Percentiles rank a stretch among this genome's conserved stretches.
Conservation (phyloP, 2,329 filamentous ascomycete species). For the Microdochium paspali region DNA sequence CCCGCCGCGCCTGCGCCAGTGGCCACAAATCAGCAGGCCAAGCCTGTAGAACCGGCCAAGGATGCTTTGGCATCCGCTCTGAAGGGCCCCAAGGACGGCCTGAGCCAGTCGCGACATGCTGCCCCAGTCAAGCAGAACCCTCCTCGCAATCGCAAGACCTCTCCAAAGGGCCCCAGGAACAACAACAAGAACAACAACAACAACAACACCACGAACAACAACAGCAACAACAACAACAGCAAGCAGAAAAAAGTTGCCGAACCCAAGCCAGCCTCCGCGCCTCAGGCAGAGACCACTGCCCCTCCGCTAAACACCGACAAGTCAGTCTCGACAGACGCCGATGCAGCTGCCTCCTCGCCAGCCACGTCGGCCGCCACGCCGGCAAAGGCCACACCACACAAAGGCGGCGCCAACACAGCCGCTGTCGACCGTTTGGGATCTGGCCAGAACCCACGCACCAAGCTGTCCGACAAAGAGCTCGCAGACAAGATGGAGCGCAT, state of each 20-base stretch:
- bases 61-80: slow-evolving; percentile 9
- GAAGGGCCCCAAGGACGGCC: slow-evolving; percentile 1
- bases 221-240: slow-evolving; percentile 2
- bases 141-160: not conserved
- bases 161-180: not conserved
- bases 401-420: slow-evolving; percentile 23
- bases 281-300: not conserved
- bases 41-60: slow-evolving; percentile 3
- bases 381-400: not conserved
- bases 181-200: slow-evolving; percentile 2
- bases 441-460: slow-evolving; percentile 49
- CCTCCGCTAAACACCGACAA: not conserved
- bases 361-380: not conserved
- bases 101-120: slow-evolving; percentile 2
- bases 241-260: not conserved
- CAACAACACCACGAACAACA: slow-evolving; percentile 2
- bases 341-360: not conserved
- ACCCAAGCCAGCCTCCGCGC: not conserved
- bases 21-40: slow-evolving; percentile 2
- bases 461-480: slow-evolving; percentile 50
- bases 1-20: slow-evolving; percentile 1
- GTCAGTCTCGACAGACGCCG: not conserved
- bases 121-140: slow-evolving; percentile 2
- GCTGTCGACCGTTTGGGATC: slow-evolving; percentile 35
- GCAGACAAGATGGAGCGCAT: slow-evolving; percentile 51